Percentiles rank a stretch among this genome's conserved stretches.
These are phyloP conservation scores for Leucosporidium scottii DNA, from an alignment of 768 basidiomycete genomes.

Conservation along the genomic window DNA sequence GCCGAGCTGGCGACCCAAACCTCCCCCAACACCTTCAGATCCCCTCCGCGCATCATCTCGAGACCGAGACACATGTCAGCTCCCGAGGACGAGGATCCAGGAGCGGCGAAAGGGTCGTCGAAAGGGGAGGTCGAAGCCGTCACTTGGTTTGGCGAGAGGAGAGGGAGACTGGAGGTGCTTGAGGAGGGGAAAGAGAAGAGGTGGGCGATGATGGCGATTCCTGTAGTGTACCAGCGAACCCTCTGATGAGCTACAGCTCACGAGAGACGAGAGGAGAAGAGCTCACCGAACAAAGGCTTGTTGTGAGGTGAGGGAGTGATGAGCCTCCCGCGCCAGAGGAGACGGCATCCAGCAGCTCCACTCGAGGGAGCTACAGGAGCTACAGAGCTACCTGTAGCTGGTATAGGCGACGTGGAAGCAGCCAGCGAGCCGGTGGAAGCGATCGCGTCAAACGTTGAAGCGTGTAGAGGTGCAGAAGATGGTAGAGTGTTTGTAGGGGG, in stretches of 20 bases:
- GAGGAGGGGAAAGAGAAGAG: constrained; percentile 23
- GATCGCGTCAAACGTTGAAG: neutral
- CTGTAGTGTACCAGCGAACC: neutral
- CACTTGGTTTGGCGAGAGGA: neutral
- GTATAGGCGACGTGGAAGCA: neutral
- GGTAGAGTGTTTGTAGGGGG: neutral
- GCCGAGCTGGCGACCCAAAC: neutral
- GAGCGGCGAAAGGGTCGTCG: constrained; percentile 31
- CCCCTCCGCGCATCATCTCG: constrained; percentile 24
- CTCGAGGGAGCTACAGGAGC: neutral
- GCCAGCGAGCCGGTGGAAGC: neutral
- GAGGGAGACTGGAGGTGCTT: neutral
- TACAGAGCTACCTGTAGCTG: neutral
- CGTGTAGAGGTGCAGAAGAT: neutral
- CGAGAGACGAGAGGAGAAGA: neutral
- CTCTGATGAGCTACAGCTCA: neutral
- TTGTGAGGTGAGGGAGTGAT: neutral
- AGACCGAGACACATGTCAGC: constrained; percentile 32
- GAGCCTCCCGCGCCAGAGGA: neutral
- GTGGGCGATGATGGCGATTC: constrained; percentile 29
- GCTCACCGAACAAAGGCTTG: constrained; percentile 11
- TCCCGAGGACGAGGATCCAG: constrained; percentile 16
- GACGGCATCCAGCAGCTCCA: neutral
- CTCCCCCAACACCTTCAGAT: neutral
- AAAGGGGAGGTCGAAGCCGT: constrained; percentile 16